phyloP scores from a whole-genome alignment of 306 rosid genomes.

The Cicer chorassanicum region DNA sequence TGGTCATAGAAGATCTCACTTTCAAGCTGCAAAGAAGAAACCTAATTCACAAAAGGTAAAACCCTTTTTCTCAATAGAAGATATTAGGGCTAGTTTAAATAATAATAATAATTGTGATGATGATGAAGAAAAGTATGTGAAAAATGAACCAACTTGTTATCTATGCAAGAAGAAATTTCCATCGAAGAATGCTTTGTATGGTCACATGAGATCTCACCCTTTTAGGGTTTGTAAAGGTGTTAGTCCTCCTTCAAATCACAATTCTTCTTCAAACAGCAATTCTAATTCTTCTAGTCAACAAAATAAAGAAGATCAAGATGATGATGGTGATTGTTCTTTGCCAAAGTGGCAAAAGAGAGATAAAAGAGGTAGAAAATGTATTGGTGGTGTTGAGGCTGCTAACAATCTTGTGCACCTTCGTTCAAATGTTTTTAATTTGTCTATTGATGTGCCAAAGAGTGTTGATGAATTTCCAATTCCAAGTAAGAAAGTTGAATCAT shows the following conservation, averaged over 20 bases:
- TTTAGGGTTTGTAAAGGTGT: constrained; percentile 1
- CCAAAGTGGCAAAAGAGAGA: constrained; percentile 7
- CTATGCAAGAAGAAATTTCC: not conserved
- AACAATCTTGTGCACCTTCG: not conserved
- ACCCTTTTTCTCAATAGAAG: not conserved
- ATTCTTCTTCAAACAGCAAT: not conserved
- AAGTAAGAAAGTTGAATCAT: not conserved
- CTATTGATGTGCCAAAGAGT: not conserved
- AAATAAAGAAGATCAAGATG: not conserved
- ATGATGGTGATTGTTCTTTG: not conserved
- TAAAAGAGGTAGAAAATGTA: constrained; percentile 11
- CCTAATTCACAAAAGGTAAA: not conserved
- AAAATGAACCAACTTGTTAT: not conserved
- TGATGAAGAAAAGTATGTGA: not conserved
- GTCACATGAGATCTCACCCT: constrained; percentile 21
- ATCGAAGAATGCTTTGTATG: constrained; percentile 9
- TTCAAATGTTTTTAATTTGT: not conserved
- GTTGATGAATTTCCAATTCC: not conserved
- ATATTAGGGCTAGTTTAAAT: too few relatives aligned
- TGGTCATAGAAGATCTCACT: constrained; percentile 13
- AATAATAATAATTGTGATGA: not conserved
- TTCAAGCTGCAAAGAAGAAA: not conserved
- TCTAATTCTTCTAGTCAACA: not conserved
- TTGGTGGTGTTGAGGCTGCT: not conserved
- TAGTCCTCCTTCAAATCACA: not conserved